A percentile compares a stretch with the other conserved stretches of the same genome.
phyloP scores from a whole-genome alignment of 352 stramenopile species.

The Phytophthora colocasiae region DNA sequence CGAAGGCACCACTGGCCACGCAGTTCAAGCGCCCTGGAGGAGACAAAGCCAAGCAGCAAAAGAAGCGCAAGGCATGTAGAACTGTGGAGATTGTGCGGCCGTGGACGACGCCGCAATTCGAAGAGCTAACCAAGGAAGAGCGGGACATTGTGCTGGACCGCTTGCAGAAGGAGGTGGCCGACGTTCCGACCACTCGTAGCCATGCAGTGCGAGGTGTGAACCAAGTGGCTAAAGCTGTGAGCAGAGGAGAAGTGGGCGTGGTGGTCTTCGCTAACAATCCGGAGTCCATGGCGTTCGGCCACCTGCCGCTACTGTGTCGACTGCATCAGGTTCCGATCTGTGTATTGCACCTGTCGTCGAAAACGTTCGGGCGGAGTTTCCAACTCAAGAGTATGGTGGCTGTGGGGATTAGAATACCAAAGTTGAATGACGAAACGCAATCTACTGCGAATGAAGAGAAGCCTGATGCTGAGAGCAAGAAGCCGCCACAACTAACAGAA shows the following conservation, averaged over 20 bases:
- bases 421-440: not conserved
- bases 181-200: constrained; percentile 23
- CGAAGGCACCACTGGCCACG: constrained; percentile 25
- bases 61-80: constrained; percentile 26
- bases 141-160: constrained; percentile 83
- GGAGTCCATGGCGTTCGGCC: constrained; percentile 59
- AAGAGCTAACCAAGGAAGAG: constrained; percentile 73
- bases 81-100: constrained; percentile 39
- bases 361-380: constrained; percentile 66
- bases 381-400: constrained; percentile 61
- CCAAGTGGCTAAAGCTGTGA: constrained; percentile 55
- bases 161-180: constrained; percentile 66
- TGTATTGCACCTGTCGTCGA: constrained; percentile 77
- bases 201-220: constrained; percentile 65
- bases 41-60: constrained; percentile 12
- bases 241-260: constrained; percentile 52
- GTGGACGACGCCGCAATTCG: constrained; percentile 61
- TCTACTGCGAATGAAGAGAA: not conserved
- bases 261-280: constrained; percentile 77
- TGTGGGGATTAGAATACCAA: constrained; percentile 50
- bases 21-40: constrained; percentile 33
- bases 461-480: constrained; percentile 1
- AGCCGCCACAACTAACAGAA: constrained; percentile 19
- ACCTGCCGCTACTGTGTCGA: constrained; percentile 74
- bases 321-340: constrained; percentile 73